Evolutionary conservation across 1,284 basidiomycete species (phyloP).

Genomic region (Cronartium ribicola): DNA sequence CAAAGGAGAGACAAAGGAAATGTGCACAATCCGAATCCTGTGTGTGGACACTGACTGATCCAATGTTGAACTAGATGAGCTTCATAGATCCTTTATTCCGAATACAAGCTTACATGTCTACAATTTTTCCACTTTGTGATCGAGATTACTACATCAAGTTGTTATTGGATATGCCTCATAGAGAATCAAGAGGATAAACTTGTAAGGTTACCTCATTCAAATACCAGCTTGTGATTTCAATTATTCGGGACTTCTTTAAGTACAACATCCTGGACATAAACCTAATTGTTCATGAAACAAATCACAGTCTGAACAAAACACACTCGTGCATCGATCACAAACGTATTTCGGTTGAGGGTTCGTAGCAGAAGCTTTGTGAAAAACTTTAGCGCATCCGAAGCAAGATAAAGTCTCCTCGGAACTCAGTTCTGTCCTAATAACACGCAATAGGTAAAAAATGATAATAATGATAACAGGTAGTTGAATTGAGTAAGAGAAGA

Average conservation of each 20-base stretch:
- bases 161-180: too few relatives aligned
- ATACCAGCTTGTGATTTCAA: too few relatives aligned
- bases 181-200: too few relatives aligned
- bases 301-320: slow-evolving; percentile 70
- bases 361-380: slow-evolving; percentile 58
- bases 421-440: slow-evolving; percentile 52
- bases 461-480: slow-evolving; percentile 43
- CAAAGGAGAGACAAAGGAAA: too few relatives aligned
- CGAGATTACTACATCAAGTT: too few relatives aligned
- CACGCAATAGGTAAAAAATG: slow-evolving; percentile 4
- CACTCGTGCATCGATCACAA: slow-evolving; percentile 57
- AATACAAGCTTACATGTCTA: too few relatives aligned
- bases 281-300: slow-evolving; percentile 53
- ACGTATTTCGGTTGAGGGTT: slow-evolving; percentile 45
- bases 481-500: slow-evolving; percentile 51
- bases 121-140: too few relatives aligned
- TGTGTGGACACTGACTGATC: too few relatives aligned
- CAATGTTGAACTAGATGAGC: too few relatives aligned
- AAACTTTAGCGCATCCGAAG: slow-evolving; percentile 10
- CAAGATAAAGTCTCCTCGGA: slow-evolving; percentile 46
- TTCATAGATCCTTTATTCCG: too few relatives aligned
- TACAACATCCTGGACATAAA: slow-evolving; percentile 49
- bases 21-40: too few relatives aligned
- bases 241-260: neutral
- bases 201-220: too few relatives aligned